These are phyloP conservation scores for Takashimella koratensis DNA, from an alignment of 1,284 basidiomycete species.

Conservation along the genomic window DNA sequence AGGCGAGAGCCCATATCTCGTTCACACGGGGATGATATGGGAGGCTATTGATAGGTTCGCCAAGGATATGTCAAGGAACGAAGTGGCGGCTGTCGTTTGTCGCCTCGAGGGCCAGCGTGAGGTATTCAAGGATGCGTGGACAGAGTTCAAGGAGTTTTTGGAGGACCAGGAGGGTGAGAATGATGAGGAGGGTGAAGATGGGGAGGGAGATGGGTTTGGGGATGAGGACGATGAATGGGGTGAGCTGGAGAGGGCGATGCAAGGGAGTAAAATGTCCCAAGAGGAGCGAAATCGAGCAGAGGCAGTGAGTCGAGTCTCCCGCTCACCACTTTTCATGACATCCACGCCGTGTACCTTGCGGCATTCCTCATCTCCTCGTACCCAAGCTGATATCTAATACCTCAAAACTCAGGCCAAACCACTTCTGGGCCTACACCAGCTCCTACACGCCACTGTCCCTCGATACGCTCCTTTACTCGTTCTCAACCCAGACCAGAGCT, in stretches of 20 bases:
- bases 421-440: conserved; percentile 35
- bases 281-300: conserved; percentile 10
- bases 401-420: conserved; percentile 38
- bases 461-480: conserved; percentile 25
- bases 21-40: conserved; percentile 42
- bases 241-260: conserved; percentile 8
- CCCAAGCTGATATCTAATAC: too few species aligned
- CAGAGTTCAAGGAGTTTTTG: conserved; percentile 27
- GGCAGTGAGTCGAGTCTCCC: not conserved
- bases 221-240: conserved; percentile 11
- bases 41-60: conserved; percentile 31
- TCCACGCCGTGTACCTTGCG: conserved; percentile 8
- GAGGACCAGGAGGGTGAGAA: conserved; percentile 12
- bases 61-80: conserved; percentile 19
- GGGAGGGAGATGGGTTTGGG: not conserved
- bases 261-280: conserved; percentile 10
- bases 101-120: conserved; percentile 32
- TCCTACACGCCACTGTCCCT: conserved; percentile 36
- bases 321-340: conserved; percentile 7
- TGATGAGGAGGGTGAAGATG: conserved; percentile 3
- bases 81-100: conserved; percentile 24
- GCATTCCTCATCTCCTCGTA: conserved; percentile 8
- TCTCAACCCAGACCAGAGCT: conserved; percentile 12
- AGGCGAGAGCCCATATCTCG: conserved; percentile 29
- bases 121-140: conserved; percentile 42